Conservation (phyloP, 164 flowering plant genomes). For the Echeveria elegans region DNA sequence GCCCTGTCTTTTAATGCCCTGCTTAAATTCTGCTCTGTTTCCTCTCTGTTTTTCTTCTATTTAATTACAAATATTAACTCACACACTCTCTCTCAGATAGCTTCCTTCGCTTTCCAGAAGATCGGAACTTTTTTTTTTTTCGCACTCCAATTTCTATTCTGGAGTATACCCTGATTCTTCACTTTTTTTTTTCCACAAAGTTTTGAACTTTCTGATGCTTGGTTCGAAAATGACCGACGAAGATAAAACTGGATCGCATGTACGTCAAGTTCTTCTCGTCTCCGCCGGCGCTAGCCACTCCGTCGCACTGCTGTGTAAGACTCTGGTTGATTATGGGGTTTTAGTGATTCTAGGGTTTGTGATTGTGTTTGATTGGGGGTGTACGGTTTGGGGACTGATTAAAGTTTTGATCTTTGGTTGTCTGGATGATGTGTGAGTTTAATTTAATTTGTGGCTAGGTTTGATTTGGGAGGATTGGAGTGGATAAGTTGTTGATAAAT, state of each 20-base stretch:
- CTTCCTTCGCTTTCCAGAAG: not conserved
- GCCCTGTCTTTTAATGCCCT: not conserved
- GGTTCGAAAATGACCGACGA: conserved; percentile 17
- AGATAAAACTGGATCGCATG: conserved; percentile 17
- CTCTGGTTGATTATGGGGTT: not conserved
- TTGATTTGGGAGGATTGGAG: not conserved
- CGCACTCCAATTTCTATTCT: not conserved
- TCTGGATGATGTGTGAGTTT: not conserved
- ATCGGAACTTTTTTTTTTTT: not conserved
- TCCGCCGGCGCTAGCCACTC: conserved; percentile 98
- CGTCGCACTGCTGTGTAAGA: conserved; percentile 77
- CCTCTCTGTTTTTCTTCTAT: not conserved
- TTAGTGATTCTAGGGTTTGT: not conserved
- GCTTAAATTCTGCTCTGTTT: not conserved
- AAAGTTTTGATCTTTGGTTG: not conserved
- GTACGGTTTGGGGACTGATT: not conserved
- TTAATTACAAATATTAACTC: not conserved
- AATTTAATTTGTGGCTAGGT: not conserved
- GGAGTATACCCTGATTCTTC: not conserved
- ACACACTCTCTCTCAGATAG: not conserved
- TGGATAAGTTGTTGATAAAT: not conserved
- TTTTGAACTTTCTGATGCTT: not conserved
- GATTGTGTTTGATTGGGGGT: not conserved
- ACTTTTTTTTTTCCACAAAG: not conserved
- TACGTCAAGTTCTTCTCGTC: conserved; percentile 51